Percentiles rank a stretch among this genome's conserved stretches.
These are phyloP conservation scores for Aspergillus transmontanensis DNA, from an alignment of 2,329 filamentous ascomycete species.

Conservation along the genomic window DNA sequence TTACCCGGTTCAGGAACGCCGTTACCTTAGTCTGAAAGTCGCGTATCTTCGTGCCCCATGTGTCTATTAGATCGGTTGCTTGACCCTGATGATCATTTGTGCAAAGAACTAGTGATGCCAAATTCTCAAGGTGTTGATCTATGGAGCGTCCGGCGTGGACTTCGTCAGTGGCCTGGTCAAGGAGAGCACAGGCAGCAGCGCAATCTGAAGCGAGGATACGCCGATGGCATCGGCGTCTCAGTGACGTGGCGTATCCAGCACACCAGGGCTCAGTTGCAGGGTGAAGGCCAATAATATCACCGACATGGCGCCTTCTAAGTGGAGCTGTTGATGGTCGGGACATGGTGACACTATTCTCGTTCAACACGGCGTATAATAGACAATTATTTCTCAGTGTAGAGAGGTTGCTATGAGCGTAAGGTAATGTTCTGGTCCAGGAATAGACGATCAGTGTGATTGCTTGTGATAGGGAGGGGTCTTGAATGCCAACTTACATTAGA, in stretches of 20 bases:
- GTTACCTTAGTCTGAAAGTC: neutral
- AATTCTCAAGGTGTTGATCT: conserved; percentile 17
- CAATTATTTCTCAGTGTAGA: neutral
- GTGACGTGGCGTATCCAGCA: conserved; percentile 19
- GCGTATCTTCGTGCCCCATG: neutral
- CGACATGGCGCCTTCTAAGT: conserved; percentile 8
- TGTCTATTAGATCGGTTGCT: conserved; percentile 10
- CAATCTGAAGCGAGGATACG: conserved; percentile 17
- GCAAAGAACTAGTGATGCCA: conserved; percentile 29
- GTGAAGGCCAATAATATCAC: conserved; percentile 21
- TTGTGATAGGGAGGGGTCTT: neutral
- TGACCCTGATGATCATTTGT: conserved; percentile 22
- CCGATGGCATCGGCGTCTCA: conserved; percentile 19
- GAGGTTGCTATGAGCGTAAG: neutral
- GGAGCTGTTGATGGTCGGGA: neutral
- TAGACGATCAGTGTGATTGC: no score
- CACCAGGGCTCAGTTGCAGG: conserved; percentile 22
- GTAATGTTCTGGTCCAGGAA: neutral
- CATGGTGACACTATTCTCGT: neutral
- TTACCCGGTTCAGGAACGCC: no score
- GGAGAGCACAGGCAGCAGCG: conserved; percentile 13
- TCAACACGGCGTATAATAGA: neutral
- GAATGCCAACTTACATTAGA: neutral
- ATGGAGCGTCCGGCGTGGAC: conserved; percentile 16
- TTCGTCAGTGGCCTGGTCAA: conserved; percentile 18